phyloP scores from a whole-genome alignment of 2,329 filamentous ascomycete genomes.

The Penicillium sp. region DNA sequence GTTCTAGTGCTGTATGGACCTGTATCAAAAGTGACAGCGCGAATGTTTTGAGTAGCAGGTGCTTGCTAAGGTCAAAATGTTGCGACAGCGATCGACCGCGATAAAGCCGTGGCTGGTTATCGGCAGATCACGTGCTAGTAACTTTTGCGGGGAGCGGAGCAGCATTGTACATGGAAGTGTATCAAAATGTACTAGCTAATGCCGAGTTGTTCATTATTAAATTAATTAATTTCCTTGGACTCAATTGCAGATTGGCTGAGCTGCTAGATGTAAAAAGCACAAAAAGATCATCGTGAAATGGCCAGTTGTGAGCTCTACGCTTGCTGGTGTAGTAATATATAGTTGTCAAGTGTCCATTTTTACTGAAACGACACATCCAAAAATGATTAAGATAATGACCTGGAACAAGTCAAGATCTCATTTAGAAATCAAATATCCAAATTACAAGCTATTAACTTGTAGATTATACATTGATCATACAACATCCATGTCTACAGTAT shows the following conservation, averaged over 20 bases:
- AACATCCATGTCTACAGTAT: neutral
- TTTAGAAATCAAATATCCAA: accelerated
- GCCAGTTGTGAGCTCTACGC: neutral
- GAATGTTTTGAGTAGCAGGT: neutral
- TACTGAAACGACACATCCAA: neutral
- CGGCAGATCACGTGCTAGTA: slow-evolving; percentile 15
- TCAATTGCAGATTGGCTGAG: too few species aligned
- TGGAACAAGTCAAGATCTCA: neutral
- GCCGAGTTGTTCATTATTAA: neutral
- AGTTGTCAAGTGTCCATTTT: neutral
- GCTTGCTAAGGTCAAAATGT: slow-evolving; percentile 13
- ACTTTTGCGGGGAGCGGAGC: slow-evolving; percentile 14
- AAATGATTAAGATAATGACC: too few species aligned
- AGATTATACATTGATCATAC: neutral
- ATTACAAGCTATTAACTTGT: too few species aligned
- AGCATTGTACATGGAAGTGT: too few species aligned
- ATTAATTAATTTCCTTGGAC: neutral
- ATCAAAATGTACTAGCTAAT: neutral
- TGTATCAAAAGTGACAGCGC: neutral
- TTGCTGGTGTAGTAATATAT: neutral
- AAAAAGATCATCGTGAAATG: neutral
- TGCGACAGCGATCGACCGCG: slow-evolving; percentile 11
- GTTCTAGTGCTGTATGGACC: neutral
- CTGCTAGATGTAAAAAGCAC: too few species aligned
- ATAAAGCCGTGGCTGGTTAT: slow-evolving; percentile 19